Evolutionary conservation across 495 filamentous ascomycete genomes (phyloP), one percentile per base, ranked within the genome.

Genomic region (Beverwykella pulmonaria): DNA sequence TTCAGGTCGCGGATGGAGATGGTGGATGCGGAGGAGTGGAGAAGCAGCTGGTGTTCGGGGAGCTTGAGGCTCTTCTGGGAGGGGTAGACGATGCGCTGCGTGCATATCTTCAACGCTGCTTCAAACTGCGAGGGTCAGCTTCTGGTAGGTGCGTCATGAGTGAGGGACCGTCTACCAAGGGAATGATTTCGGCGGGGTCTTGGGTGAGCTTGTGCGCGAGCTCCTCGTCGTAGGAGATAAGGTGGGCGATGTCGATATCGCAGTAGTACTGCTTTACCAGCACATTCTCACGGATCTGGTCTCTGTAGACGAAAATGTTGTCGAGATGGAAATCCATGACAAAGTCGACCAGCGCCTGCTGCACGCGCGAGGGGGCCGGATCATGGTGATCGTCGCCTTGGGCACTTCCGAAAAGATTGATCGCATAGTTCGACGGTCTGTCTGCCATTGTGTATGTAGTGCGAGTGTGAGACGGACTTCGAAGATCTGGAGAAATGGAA

Each of bases 171-270:
- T n/a, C 66, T 81, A 97, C 93, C 29, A 97, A 80, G 59, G 95
- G 93, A 61, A 98, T 94, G 52, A 97, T 90, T 32, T 97, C 93
- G 48, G 87, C 89, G 1, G 95, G 95, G 73, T 98, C 93, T 29
- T 88, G 93, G 19, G 89, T 90, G 57, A 99, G 84, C 73, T 89
- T 88, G 77, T 97, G 90, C 36, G 93, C 95, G 60, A 99, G 83
- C 74, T 97, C 92, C 77, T 98, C 95, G 70, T 97, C 95, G 80
- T 92, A 98, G 55, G 90, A 94, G 75, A 97, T 96, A 41, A 99
- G 80, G 76, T 99, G 95, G 36, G 90, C 90, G 69, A 99, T 91
- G 76, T 99, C 93, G 68, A 99, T 88, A 77, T 99, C 94, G 79
- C 94, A 97, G 79, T 88, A 96, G 78, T 93, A 97, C 72, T 93